Evolutionary conservation across 495 filamentous ascomycete genomes (phyloP).

Genomic region (Neurospora pannonica): DNA sequence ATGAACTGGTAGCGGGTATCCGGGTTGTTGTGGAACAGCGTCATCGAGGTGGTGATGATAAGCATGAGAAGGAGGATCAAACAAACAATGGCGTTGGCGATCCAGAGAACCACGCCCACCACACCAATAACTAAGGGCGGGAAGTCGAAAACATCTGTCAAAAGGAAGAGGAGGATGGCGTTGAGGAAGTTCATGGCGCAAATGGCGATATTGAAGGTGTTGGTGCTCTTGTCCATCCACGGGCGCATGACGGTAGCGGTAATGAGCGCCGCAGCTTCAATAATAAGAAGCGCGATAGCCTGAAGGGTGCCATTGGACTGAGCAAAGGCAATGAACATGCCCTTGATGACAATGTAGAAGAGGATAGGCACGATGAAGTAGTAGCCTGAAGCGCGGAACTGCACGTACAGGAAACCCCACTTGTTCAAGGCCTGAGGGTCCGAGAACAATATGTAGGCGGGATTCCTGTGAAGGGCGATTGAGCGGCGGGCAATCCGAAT

Average conservation of each 20-base stretch:
- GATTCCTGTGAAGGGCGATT: constrained; percentile 86
- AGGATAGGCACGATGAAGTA: constrained; percentile 88
- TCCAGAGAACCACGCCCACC: constrained; percentile 89
- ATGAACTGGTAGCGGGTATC: constrained; percentile 95
- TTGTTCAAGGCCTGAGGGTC: constrained; percentile 89
- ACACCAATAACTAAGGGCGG: constrained; percentile 83
- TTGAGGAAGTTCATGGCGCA: constrained; percentile 85
- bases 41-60: constrained; percentile 70
- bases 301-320: constrained; percentile 69
- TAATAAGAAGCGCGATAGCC: constrained; percentile 73
- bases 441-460: constrained; percentile 94
- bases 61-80: constrained; percentile 81
- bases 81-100: constrained; percentile 81
- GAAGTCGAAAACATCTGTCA: constrained; percentile 75
- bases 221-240: constrained; percentile 99
- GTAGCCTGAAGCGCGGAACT: constrained; percentile 93
- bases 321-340: constrained; percentile 81
- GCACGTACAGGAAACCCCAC: constrained; percentile 97
- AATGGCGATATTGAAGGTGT: constrained; percentile 93
- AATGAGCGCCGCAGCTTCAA: constrained; percentile 77
- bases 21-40: constrained; percentile 87
- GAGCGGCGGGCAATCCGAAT: constrained; percentile 81
- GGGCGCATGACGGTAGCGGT: constrained; percentile 71
- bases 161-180: constrained; percentile 74
- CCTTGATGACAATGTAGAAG: constrained; percentile 72